A percentile compares a stretch with the other conserved stretches of the same genome.
Conservation (phyloP, 2,329 filamentous ascomycete species). For the Leptodontidium sp. region DNA sequence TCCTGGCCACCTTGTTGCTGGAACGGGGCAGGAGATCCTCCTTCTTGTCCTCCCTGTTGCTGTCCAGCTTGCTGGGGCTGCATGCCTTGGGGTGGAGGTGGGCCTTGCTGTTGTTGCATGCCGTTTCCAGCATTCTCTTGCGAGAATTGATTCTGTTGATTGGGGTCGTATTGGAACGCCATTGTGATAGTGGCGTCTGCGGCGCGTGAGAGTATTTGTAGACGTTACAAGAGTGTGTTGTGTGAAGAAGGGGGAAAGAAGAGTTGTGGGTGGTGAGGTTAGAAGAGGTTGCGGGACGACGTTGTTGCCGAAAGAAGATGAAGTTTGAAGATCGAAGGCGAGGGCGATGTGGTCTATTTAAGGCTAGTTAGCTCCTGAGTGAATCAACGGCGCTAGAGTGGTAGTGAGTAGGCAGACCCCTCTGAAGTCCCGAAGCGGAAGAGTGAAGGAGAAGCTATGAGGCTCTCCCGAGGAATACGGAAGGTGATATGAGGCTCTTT, state of each 20-base stretch:
- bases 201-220: neutral
- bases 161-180: slow-evolving; percentile 72
- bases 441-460: neutral
- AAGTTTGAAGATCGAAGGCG: slow-evolving; percentile 18
- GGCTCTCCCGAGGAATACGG: neutral
- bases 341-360: slow-evolving; percentile 19
- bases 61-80: slow-evolving; percentile 46
- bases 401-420: slow-evolving; percentile 19
- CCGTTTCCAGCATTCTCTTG: slow-evolving; percentile 51
- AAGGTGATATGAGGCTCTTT: neutral
- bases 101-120: slow-evolving; percentile 55
- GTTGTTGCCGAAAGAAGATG: slow-evolving; percentile 15
- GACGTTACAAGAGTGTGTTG: neutral
- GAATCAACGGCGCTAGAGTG: slow-evolving; percentile 15
- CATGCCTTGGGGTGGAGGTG: slow-evolving; percentile 53
- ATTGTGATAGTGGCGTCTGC: slow-evolving; percentile 52
- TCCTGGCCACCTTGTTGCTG: slow-evolving; percentile 51
- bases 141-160: slow-evolving; percentile 64
- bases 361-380: slow-evolving; percentile 6
- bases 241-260: neutral
- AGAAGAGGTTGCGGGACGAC: neutral
- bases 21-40: slow-evolving; percentile 62
- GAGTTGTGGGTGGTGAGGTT: slow-evolving; percentile 8
- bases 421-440: slow-evolving; percentile 13
- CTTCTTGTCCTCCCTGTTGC: slow-evolving; percentile 64